These are phyloP conservation scores for Pueraria montana DNA, from an alignment of 306 rosid genomes.

Conservation along the genomic window DNA sequence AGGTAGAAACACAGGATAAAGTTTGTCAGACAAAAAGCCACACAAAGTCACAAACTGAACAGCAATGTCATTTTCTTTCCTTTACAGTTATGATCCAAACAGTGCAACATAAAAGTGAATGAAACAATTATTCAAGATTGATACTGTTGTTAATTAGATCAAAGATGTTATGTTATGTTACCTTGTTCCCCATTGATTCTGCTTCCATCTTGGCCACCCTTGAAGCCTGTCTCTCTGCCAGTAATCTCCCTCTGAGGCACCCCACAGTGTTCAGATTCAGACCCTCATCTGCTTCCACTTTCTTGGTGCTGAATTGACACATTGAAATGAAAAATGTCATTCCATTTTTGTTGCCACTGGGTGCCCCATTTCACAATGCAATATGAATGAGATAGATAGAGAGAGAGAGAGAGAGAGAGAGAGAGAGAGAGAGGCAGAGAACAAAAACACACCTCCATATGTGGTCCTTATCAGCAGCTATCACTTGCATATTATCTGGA, in stretches of 20 bases:
- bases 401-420: background rate
- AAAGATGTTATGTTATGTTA: constrained; percentile 56
- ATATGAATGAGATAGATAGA: constrained; percentile 40
- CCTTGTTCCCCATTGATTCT: constrained; percentile 72
- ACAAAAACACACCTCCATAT: constrained; percentile 61
- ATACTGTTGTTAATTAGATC: background rate
- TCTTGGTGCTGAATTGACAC: constrained; percentile 58
- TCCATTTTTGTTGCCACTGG: constrained; percentile 7
- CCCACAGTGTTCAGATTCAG: constrained; percentile 72
- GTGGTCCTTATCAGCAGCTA: constrained; percentile 49
- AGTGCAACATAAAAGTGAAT: constrained; percentile 34
- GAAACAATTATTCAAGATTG: constrained; percentile 40
- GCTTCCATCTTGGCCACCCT: constrained; percentile 71
- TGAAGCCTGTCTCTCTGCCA: constrained; percentile 93
- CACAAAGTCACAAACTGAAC: constrained; percentile 7
- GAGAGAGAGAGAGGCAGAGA: constrained; percentile 1
- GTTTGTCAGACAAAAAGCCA: constrained; percentile 38
- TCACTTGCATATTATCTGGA: constrained; percentile 43
- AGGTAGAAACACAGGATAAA: constrained; percentile 37
- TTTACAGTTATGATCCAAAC: constrained; percentile 26
- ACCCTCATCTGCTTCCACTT: constrained; percentile 61
- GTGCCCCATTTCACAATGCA: constrained; percentile 38
- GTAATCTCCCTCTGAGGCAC: constrained; percentile 86
- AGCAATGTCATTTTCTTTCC: constrained; percentile 45
- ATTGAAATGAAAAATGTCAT: constrained; percentile 47